Evolutionary conservation across 768 basidiomycete genomes (phyloP), one percentile per base, ranked within the genome.

Genomic region (Floccularia luteovirens): DNA sequence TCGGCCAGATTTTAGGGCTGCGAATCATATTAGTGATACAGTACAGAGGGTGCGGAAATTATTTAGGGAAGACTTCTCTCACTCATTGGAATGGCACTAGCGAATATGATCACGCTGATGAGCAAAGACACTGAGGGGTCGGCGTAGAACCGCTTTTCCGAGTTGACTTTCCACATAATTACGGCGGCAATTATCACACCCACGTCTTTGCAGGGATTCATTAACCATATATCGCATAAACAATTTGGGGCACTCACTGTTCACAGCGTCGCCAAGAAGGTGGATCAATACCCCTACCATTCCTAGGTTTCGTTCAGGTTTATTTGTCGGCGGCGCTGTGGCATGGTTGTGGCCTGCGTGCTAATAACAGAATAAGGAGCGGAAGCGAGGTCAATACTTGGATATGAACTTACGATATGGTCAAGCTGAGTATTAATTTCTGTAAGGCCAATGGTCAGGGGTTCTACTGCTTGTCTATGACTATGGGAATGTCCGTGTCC

Each of bases 81-180:
- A 75, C 75, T 72, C 54, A 73, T 60, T 24, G 74, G 74, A 39
- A 76, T 59, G 7, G 74, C 72, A 41, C 70, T 66, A 3, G 57
- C 64, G 39, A 74, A 76, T 43, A 77, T 77, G 36, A 77, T 64
- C 14, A 73, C 44, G 34, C 68, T 69, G 39, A 75, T 75, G 6
- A 55, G 60, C 30, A 75, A 53, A 24, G 73, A 75, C 14, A 66
- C 67, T 1, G 72, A 67, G 17, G 74, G 74, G 50, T 77, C 75
- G 28, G 70, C 72, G 51, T 77, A 77, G 45, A 72, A 72, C 36
- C 73, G 61, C 31, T 55, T 50, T 10, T 66, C 64, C 17, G 72
- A 67, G 19, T 56, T 47, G 4, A 66, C 39, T 47, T 72, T 69
- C 68, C 72, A 72, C 32, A 75, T 66, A 22, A 77, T 59, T 37